These are phyloP conservation scores for Aspergillus asperescens DNA, from an alignment of 495 filamentous ascomycete genomes.

Conservation along the genomic window DNA sequence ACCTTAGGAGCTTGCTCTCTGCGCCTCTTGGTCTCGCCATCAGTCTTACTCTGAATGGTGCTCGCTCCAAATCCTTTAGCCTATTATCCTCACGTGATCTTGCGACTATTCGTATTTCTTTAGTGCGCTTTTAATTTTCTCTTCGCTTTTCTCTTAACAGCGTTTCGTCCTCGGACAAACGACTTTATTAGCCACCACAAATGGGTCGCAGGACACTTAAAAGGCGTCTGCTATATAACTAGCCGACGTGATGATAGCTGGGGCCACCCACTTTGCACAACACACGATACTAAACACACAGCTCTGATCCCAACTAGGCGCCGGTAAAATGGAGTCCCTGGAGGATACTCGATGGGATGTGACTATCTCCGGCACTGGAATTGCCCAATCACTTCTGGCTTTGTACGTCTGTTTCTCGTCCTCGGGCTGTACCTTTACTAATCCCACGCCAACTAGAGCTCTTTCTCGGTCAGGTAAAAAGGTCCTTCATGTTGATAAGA, in stretches of 20 bases:
- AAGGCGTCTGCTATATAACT: conserved; percentile 24
- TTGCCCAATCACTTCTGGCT: conserved; percentile 86
- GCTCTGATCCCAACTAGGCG: conserved; percentile 18
- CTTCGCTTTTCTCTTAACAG: conserved; percentile 11
- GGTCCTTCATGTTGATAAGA: conserved; percentile 82
- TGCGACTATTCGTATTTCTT: conserved; percentile 19
- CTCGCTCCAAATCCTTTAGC: background rate
- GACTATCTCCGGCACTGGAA: conserved; percentile 80
- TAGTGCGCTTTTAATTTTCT: conserved; percentile 14
- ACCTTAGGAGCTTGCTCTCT: too few relatives aligned
- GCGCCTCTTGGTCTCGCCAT: too few relatives aligned
- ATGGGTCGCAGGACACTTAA: conserved; percentile 24
- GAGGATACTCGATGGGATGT: conserved; percentile 84
- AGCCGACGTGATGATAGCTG: conserved; percentile 26
- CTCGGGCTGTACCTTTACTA: conserved; percentile 50
- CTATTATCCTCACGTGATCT: conserved; percentile 16
- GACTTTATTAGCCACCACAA: conserved; percentile 15
- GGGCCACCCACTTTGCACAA: conserved; percentile 23
- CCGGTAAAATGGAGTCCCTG: conserved; percentile 66
- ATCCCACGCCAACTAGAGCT: conserved; percentile 60
- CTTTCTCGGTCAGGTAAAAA: conserved; percentile 88
- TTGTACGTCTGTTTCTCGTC: conserved; percentile 58
- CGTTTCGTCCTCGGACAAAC: conserved; percentile 13
- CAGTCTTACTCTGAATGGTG: background rate
- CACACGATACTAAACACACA: conserved; percentile 23